Base-by-base conservation (phyloP, 768 basidiomycete species). In the Termitomyces sp. region DNA sequence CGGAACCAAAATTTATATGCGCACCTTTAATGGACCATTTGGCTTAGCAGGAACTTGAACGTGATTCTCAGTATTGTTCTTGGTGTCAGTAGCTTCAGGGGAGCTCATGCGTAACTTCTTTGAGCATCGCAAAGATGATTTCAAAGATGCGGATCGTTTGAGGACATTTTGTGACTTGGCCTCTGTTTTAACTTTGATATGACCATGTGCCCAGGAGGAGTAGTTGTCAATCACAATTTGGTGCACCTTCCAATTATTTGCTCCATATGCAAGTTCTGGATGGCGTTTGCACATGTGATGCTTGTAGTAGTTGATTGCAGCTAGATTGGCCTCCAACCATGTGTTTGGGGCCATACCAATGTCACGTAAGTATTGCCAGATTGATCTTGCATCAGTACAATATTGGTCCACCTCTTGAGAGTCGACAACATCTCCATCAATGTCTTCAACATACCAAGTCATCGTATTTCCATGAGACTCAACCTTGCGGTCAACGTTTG, bases 271-370 rank as follows among this genome's bases (percentile, higher is more conserved):
- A 25, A 53, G 20, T 29, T 44, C 33, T 3, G 47, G 56, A 38
- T 48, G 41, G 22, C 12, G 23, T 13, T 13, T 29, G 31, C 56
- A 57, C 47, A 57, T 48, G 15, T 57, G 56, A 35, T 35, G 41
- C 15, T 57, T 46, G 20, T 42, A 53, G 47, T 57, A 57, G 43
- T 53, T 57, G 9, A 31, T 29, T 23, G 56, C 52, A n/a, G n/a
- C n/a, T n/a, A n/a, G n/a, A n/a, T n/a, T n/a, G n/a, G n/a, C n/a
- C n/a, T n/a, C n/a, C n/a, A n/a, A n/a, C n/a, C n/a, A n/a, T n/a
- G n/a, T n/a, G n/a, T n/a, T n/a, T n/a, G n/a, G n/a, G n/a, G n/a
- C n/a, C n/a, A n/a, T n/a, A n/a, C n/a, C n/a, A n/a, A n/a, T n/a
- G n/a, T n/a, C n/a, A n/a, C n/a, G n/a, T 6, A 57, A n/a, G 10